Base-by-base conservation (phyloP, 208 protist genomes). In the Crithidia thermophila region DNA sequence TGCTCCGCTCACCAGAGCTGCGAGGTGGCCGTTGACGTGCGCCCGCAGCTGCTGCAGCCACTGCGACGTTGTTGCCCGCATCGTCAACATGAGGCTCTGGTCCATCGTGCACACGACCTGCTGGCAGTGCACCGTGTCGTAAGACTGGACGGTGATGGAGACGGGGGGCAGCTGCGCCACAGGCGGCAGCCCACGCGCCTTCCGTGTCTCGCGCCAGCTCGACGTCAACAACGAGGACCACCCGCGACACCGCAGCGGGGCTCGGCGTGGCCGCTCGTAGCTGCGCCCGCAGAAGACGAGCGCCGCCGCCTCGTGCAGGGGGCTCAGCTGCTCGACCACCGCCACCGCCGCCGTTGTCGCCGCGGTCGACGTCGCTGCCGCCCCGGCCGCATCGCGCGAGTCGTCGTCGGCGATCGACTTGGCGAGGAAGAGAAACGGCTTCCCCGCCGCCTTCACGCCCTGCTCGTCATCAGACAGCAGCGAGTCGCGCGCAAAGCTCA, bases 121-220 rank as follows among this genome's bases (percentile, higher is more conserved):
- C 37, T 67, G 33, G 28, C 55, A 65, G 55, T 79, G 85, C 25
- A 92, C 72, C 11, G 85, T 88, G 67, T 96, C 87, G 58, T 94
- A 94, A 3, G 84, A 77, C 49, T 71, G 76, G 13, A 94, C 28
- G 0, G 66, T 5, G 27, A 96, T 84, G 45, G 67, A 75, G 11
- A 74, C 64, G 0, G 78, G 66, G 2, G 87, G 85, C n/a, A 96
- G 72, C 73, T 96, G 88, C 43, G 81, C 52, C 3, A 85, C 77
- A 0, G 91, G 86, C 13, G 91, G 91, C 36, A 96, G 73, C 30
- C 31, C 75, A 0, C 85, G 78, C 7, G 88, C 87, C 14, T 56
- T 62, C 28, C 79, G 77, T 5, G 91, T 96, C 37, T 84, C 60
- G 7, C 91, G 82, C 89, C 91, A 96, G 13, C 82, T 76, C 30